Base-by-base conservation (phyloP, 106 monocot genomes). In the Gastrodia elata region DNA sequence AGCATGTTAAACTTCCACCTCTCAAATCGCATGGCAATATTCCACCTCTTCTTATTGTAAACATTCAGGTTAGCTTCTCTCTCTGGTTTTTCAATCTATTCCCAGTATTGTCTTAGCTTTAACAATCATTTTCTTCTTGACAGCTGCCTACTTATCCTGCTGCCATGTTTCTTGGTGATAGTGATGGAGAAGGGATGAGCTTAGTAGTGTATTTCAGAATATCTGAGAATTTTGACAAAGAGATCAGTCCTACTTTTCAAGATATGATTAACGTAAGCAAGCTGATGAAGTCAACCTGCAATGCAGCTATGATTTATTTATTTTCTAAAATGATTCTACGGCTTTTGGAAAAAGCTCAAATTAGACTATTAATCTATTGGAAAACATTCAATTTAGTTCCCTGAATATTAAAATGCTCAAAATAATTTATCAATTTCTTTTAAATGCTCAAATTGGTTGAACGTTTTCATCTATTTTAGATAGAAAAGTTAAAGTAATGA, bases 71-170 rank as follows among this genome's bases (percentile, higher is more conserved):
- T 71, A 73, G 37, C 52, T 61, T 55, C 14, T 38, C 48, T 52
- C 10, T 55, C 35, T 49, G 5, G 52, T 52, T 22, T 52, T 22
- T 52, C 52, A 1, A 10, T 25, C 16, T 26, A n/a, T 15, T 11
- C 20, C 33, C 24, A 15, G 35, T 33, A 32, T 9, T 35, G 9
- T 24, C 24, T 30, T 46, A 44, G 59, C 24, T 59, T 24, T 30
- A 59, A 59, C 28, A 49, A 3, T 52, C 52, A n/a, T 22, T 35
- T 65, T 41, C 43, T 22, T 27, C 37, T 42, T 18, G 1, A 65
- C 88, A 91, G 91, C 55, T 91, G 55, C 91, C 91, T 73, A 88
- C 84, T 39, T 91, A 91, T 80, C 91, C 91, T 76, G 76, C 91
- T 36, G 80, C 88, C 8, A 84, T 91, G 76, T 88, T 91, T 65